Percentiles rank a stretch among this genome's conserved stretches.
These are phyloP conservation scores for Nadsonia starkeyi-henricii DNA, from an alignment of 1,139 yeast genomes.

Conservation along the genomic window DNA sequence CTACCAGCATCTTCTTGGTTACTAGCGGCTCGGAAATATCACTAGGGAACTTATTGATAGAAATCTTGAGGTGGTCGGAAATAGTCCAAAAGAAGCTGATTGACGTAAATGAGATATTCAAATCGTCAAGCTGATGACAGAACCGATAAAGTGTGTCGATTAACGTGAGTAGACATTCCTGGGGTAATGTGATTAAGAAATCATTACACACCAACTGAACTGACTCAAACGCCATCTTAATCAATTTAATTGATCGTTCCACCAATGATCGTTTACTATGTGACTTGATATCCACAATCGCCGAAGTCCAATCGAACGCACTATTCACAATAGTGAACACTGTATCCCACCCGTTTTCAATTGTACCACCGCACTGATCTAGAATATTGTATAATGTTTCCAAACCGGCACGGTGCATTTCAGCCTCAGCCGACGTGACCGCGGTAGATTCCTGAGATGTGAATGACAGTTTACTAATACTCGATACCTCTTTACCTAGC, in stretches of 20 bases:
- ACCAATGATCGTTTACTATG: slow-evolving; percentile 22
- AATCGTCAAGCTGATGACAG: slow-evolving; percentile 52
- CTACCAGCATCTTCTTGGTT: slow-evolving; percentile 8
- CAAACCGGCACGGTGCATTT: slow-evolving; percentile 48
- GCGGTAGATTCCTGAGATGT: slow-evolving; percentile 13
- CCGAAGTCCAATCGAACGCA: slow-evolving; percentile 37
- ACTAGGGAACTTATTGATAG: slow-evolving; percentile 8
- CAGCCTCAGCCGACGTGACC: slow-evolving; percentile 22
- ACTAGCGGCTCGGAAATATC: slow-evolving; percentile 12
- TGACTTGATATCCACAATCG: not conserved
- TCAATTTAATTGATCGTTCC: slow-evolving; percentile 25
- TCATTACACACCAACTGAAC: slow-evolving; percentile 75
- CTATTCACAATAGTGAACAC: slow-evolving; percentile 58
- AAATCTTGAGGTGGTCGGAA: slow-evolving; percentile 46
- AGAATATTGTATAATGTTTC: slow-evolving; percentile 54
- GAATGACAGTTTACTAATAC: slow-evolving; percentile 8
- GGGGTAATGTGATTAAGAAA: slow-evolving; percentile 57
- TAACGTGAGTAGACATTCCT: slow-evolving; percentile 39
- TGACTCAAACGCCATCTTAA: slow-evolving; percentile 61
- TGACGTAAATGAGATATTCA: slow-evolving; percentile 81
- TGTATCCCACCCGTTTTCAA: slow-evolving; percentile 53
- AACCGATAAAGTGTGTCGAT: slow-evolving; percentile 63
- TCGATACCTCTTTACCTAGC: slow-evolving; percentile 7
- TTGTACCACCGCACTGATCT: slow-evolving; percentile 57
- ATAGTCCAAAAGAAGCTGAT: slow-evolving; percentile 86